phyloP scores from a whole-genome alignment of 176 grass and related monocot genomes.

The Neostapfia colusana region DNA sequence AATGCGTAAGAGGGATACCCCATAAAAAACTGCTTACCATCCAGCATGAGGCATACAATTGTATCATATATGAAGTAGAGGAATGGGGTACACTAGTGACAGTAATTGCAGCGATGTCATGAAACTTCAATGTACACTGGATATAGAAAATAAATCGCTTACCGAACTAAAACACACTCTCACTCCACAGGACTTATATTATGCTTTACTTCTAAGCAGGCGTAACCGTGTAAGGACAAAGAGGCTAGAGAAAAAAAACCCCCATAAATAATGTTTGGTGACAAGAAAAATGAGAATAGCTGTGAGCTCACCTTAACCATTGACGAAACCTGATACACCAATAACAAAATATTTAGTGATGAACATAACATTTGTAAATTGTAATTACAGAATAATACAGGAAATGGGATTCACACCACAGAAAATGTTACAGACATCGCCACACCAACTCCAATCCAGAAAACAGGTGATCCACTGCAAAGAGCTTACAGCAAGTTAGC shows the following conservation, averaged over 20 bases:
- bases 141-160: no score
- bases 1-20: no score
- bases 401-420: conserved; percentile 46
- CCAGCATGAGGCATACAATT: no score
- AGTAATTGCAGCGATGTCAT: neutral
- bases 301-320: conserved; percentile 85
- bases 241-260: conserved; percentile 3
- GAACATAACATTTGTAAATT: conserved; percentile 19
- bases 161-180: no score
- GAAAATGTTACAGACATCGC: conserved; percentile 77
- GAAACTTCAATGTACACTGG: conserved; percentile 15
- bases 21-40: neutral
- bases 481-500: conserved; percentile 18
- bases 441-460: conserved; percentile 97
- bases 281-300: conserved; percentile 21
- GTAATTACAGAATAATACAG: neutral
- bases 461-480: conserved; percentile 87
- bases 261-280: conserved; percentile 32
- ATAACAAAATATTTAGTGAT: conserved; percentile 36
- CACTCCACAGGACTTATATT: no score
- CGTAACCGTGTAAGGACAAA: conserved; percentile 19
- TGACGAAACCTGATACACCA: conserved; percentile 60
- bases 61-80: neutral
- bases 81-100: neutral
- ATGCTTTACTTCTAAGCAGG: conserved; percentile 1